phyloP scores from a whole-genome alignment of 169 alveolate genomes.

The Cardiosporidium cionae region DNA sequence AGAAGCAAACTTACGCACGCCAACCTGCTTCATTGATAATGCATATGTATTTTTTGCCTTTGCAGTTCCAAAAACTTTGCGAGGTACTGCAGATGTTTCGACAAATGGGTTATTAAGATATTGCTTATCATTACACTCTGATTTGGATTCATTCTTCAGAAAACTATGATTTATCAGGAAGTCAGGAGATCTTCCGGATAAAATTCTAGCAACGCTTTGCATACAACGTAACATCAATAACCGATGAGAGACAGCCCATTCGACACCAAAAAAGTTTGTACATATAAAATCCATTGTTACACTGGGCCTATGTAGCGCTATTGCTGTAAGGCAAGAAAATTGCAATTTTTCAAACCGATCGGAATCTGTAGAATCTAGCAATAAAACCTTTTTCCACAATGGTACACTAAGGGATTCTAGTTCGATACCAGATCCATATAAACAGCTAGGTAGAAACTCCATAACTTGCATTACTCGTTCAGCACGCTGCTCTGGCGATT shows the following conservation, averaged over 20 bases:
- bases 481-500: neutral
- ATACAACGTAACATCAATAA: neutral
- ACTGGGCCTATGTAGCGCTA: neutral
- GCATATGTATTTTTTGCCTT: neutral
- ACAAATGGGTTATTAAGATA: neutral
- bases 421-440: neutral
- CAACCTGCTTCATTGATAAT: no score
- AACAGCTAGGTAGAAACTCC: neutral
- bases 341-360: neutral
- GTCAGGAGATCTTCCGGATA: no score
- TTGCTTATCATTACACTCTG: neutral
- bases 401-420: neutral
- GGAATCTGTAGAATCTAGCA: neutral
- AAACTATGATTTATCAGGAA: no score
- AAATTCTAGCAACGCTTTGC: neutral
- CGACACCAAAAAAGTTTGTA: neutral
- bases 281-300: neutral
- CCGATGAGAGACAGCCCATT: neutral
- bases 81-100: neutral
- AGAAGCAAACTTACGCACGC: neutral
- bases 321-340: neutral
- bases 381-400: neutral
- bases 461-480: neutral
- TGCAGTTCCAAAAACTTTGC: neutral
- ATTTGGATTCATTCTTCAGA: neutral